Evolutionary conservation across 805 yeast species (phyloP).

Genomic region (Ogataea saltuana): DNA sequence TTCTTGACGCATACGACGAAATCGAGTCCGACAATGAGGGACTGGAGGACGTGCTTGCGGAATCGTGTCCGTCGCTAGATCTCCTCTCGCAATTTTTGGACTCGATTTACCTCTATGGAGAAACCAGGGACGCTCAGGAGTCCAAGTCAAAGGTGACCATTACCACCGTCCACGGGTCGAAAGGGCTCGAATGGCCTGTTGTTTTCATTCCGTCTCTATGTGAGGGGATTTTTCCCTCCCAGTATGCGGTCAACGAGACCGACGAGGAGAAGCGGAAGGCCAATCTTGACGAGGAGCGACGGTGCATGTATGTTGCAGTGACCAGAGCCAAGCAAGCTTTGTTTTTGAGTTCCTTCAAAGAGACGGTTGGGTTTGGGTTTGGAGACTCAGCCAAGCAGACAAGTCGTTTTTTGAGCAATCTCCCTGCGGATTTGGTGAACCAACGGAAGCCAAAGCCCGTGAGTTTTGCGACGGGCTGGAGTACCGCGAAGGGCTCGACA

Average conservation of each 20-base stretch:
- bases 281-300: conserved; percentile 68
- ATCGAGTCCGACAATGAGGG: conserved; percentile 17
- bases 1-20: conserved; percentile 26
- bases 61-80: conserved; percentile 23
- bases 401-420: conserved; percentile 14
- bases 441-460: background rate
- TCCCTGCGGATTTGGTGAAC: conserved; percentile 10
- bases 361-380: conserved; percentile 18
- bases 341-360: conserved; percentile 27
- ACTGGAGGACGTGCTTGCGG: conserved; percentile 15
- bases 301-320: conserved; percentile 85
- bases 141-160: conserved; percentile 37
- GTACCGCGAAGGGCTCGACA: background rate
- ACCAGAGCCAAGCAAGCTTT: conserved; percentile 70
- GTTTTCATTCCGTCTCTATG: conserved; percentile 78
- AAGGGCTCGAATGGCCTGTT: conserved; percentile 94
- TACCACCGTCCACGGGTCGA: conserved; percentile 89
- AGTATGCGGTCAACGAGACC: conserved; percentile 40
- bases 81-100: conserved; percentile 35
- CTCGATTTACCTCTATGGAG: conserved; percentile 34
- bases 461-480: background rate
- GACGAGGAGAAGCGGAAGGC: conserved; percentile 28
- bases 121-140: conserved; percentile 15
- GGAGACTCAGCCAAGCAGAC: conserved; percentile 12
- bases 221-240: conserved; percentile 67